Evolutionary conservation across 441 rosid genomes (phyloP).

Genomic region (Oxalis stricta): DNA sequence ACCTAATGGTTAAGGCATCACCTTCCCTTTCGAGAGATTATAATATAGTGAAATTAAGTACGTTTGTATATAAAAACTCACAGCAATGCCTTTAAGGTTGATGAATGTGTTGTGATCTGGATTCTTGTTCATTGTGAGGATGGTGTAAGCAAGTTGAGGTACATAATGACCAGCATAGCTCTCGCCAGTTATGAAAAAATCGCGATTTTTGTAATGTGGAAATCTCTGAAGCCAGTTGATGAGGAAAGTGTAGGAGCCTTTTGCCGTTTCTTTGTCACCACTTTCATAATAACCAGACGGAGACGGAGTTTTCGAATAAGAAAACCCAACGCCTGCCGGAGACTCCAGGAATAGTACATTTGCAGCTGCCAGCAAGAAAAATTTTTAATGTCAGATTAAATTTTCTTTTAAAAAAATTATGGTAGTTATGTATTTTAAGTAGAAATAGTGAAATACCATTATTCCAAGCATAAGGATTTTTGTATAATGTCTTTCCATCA

Average conservation of each 20-base stretch:
- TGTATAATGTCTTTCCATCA: constrained; percentile 19
- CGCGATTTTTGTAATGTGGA: constrained; percentile 21
- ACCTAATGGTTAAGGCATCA: too few species aligned
- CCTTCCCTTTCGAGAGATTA: background rate
- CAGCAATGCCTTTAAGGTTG: constrained; percentile 32
- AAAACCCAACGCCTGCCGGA: constrained; percentile 32
- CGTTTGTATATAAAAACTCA: constrained; percentile 4
- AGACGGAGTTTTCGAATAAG: constrained; percentile 21
- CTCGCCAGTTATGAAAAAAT: constrained; percentile 25
- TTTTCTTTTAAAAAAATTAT: too few species aligned
- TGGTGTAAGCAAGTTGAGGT: constrained; percentile 28
- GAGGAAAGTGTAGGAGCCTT: constrained; percentile 23
- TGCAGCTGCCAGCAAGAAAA: constrained; percentile 27
- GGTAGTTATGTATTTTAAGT: background rate
- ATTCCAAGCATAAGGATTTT: constrained; percentile 25
- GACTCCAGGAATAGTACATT: constrained; percentile 33
- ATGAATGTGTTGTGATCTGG: constrained; percentile 10
- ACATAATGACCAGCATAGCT: constrained; percentile 33
- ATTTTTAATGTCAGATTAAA: too few species aligned
- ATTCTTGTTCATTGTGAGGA: constrained; percentile 12
- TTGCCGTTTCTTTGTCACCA: constrained; percentile 22
- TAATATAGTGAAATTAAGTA: background rate
- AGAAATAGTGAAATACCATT: constrained; percentile 9
- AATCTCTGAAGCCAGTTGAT: constrained; percentile 32
- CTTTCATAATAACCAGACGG: constrained; percentile 12